Evolutionary conservation across 495 filamentous ascomycete genomes (phyloP).

Genomic region (Lasiosphaeria miniovina): DNA sequence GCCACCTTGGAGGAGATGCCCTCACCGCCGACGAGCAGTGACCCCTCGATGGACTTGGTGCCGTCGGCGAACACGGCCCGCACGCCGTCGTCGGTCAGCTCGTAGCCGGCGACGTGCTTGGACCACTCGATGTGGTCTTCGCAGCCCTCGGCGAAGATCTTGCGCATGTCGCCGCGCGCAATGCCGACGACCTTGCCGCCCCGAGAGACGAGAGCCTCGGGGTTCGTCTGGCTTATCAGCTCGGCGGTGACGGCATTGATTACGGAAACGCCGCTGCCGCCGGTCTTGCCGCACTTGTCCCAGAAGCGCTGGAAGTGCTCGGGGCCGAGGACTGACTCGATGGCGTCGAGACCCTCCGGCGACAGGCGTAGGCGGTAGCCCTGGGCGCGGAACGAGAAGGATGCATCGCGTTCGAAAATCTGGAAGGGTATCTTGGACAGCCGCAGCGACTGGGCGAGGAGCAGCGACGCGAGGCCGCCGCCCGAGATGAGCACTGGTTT

Average conservation of each 20-base stretch:
- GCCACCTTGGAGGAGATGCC: slow-evolving; percentile 52
- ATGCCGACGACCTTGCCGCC: slow-evolving; percentile 52
- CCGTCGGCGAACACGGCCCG: slow-evolving; percentile 47
- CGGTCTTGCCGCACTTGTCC: slow-evolving; percentile 51
- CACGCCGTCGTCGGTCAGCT: slow-evolving; percentile 44
- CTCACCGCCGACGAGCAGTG: slow-evolving; percentile 50
- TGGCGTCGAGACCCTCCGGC: slow-evolving; percentile 47
- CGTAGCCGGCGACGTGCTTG: slow-evolving; percentile 47
- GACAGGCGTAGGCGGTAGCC: slow-evolving; percentile 56
- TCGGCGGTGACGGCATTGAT: slow-evolving; percentile 47
- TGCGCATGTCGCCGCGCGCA: slow-evolving; percentile 49
- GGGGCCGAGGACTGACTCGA: slow-evolving; percentile 49
- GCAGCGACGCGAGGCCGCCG: slow-evolving; percentile 49
- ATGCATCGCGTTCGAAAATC: slow-evolving; percentile 51
- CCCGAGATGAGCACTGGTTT: slow-evolving; percentile 55
- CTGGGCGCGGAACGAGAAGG: slow-evolving; percentile 49
- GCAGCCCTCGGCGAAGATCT: slow-evolving; percentile 45
- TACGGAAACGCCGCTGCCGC: slow-evolving; percentile 42
- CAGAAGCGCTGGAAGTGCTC: slow-evolving; percentile 48
- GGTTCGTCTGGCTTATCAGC: slow-evolving; percentile 14
- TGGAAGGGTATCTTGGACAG: slow-evolving; percentile 46
- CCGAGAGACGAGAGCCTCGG: slow-evolving; percentile 36
- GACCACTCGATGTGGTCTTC: slow-evolving; percentile 46
- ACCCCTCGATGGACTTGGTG: slow-evolving; percentile 47
- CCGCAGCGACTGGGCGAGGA: slow-evolving; percentile 48